Base-by-base conservation (phyloP, 306 rosid species). In the Neltuma alba region DNA sequence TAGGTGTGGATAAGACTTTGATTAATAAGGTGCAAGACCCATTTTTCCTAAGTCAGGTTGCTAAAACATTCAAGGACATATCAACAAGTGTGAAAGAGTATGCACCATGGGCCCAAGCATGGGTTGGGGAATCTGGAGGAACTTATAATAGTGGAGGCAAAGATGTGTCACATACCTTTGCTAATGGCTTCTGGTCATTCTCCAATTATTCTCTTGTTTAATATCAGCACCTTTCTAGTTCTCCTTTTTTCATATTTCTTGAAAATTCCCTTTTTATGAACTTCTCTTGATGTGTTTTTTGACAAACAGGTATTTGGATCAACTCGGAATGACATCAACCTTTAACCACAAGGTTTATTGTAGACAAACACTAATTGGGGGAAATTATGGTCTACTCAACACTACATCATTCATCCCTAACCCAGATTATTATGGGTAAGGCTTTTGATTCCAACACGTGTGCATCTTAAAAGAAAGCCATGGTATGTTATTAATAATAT, bases 141-240 rank as follows among this genome's bases (percentile, higher is more conserved):
- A n/a, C n/a, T n/a, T n/a, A n/a, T 62, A 89, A 92, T 27, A 92
- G 94, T 71, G 97, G 97, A 30, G 90, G 97, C 81, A 86, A 60
- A 82, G 54, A 81, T 68, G 88, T 89, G 44, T 87, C 92, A 41
- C 87, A 89, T 27, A 88, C 88, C 60, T 89, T 92, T 78, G 89
- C 66, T 5, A 33, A 86, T 82, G 91, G 92, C 45, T 89, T 89
- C 61, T 92, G 91, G 94, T 89, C 4, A 79, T 4, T 79, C 65
- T 37, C 8, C 38, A 67, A 50, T 34, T 48, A 67, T 34, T 68
- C 34, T 58, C n/a, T 25, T 34, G 0, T 14, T 16, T 6, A 6
- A 67, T 60, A 64, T 20, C 6, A 38, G 38, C 36, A 74, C 33
- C 20, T 69, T 50, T 7, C 5, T 25, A 1, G 2, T 0, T 69